Conservation (phyloP, 1,139 yeast species). For the Yamadazyma spencermartinsiae region DNA sequence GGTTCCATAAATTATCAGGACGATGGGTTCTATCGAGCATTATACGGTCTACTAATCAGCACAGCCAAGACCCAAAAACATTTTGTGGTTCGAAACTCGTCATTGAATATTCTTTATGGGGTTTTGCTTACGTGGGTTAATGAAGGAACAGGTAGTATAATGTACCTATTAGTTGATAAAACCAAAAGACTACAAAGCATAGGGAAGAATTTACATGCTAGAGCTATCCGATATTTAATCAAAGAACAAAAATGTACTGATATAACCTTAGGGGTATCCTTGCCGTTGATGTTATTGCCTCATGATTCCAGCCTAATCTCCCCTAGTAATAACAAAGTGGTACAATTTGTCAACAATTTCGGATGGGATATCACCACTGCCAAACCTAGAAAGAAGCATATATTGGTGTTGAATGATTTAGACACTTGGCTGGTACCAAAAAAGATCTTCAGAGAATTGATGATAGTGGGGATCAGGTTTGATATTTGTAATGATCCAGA, state of each 20-base stretch:
- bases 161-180: slow-evolving; percentile 55
- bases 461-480: slow-evolving; percentile 60
- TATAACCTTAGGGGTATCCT: slow-evolving; percentile 49
- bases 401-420: slow-evolving; percentile 41
- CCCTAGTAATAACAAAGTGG: slow-evolving; percentile 21
- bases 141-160: slow-evolving; percentile 44
- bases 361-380: slow-evolving; percentile 36
- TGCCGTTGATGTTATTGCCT: slow-evolving; percentile 53
- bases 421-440: slow-evolving; percentile 54
- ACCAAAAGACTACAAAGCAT: slow-evolving; percentile 58
- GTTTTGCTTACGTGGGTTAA: slow-evolving; percentile 59
- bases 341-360: slow-evolving; percentile 35
- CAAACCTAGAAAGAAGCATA: slow-evolving; percentile 23
- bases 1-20: slow-evolving; percentile 25
- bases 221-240: slow-evolving; percentile 54
- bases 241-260: slow-evolving; percentile 45
- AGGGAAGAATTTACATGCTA: slow-evolving; percentile 56
- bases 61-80: slow-evolving; percentile 40
- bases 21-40: slow-evolving; percentile 31
- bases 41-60: slow-evolving; percentile 31
- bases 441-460: slow-evolving; percentile 55
- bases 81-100: slow-evolving; percentile 62
- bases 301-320: slow-evolving; percentile 22
- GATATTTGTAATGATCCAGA: slow-evolving; percentile 50
- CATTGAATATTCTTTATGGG: slow-evolving; percentile 58